Evolutionary conservation across 2,329 filamentous ascomycete genomes (phyloP).

Genomic region (Ascosphaera apis): DNA sequence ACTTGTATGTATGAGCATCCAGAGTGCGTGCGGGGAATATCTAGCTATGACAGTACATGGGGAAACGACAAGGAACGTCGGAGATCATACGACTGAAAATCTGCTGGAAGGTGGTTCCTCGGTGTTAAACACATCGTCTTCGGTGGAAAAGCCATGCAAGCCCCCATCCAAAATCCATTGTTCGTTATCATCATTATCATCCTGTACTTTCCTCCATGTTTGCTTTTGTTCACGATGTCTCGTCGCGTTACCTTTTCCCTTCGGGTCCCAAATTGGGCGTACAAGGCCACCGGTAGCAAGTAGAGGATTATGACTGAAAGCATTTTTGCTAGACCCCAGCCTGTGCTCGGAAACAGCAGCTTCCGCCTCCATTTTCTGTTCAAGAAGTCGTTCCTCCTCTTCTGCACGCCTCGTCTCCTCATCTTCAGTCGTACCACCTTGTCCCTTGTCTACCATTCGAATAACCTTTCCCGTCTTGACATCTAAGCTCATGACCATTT

Average conservation of each 20-base stretch:
- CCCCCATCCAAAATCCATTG: conserved; percentile 25
- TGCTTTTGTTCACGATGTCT: conserved; percentile 15
- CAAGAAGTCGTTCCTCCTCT: conserved; percentile 10
- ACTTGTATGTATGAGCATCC: too few species aligned
- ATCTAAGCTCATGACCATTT: conserved; percentile 67
- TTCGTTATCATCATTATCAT: conserved; percentile 25
- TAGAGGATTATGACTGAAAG: conserved; percentile 22
- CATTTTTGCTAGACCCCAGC: conserved; percentile 9
- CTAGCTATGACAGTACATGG: too few species aligned
- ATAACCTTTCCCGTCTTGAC: conserved; percentile 56
- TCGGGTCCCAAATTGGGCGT: conserved; percentile 22
- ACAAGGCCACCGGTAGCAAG: conserved; percentile 21
- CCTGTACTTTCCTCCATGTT: conserved; percentile 24
- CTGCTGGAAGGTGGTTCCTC: too few species aligned
- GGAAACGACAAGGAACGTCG: too few species aligned
- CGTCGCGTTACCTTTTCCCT: conserved; percentile 8
- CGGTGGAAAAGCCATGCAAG: conserved; percentile 13
- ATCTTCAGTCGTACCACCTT: conserved; percentile 6
- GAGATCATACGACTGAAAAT: too few species aligned
- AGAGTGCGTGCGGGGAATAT: too few species aligned
- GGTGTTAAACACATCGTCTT: too few species aligned
- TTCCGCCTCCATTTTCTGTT: conserved; percentile 9
- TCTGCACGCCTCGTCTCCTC: conserved; percentile 10
- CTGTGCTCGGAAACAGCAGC: conserved; percentile 3
- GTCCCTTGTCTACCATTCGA: conserved; percentile 21